These are phyloP conservation scores for Penicillium macrosclerotiorum DNA, from an alignment of 495 filamentous ascomycete species.

Conservation along the genomic window DNA sequence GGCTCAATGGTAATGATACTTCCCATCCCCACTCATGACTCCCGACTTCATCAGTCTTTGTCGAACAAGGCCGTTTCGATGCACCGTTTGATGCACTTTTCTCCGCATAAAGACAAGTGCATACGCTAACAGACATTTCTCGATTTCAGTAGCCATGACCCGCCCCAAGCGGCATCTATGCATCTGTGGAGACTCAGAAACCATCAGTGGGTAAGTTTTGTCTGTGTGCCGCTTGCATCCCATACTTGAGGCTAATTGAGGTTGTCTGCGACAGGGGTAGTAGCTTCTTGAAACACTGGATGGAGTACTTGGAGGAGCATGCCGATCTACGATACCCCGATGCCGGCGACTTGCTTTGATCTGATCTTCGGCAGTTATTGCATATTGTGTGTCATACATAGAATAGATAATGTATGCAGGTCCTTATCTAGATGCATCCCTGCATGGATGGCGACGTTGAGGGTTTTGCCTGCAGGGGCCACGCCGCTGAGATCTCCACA, in stretches of 20 bases:
- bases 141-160: constrained; percentile 80
- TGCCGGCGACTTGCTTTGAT: constrained; percentile 51
- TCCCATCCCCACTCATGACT: no score
- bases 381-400: no score
- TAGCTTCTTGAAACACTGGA: constrained; percentile 82
- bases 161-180: constrained; percentile 86
- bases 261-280: constrained; percentile 56
- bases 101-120: no score
- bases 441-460: no score
- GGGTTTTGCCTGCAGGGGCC: no score
- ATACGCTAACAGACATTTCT: constrained; percentile 5
- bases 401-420: no score
- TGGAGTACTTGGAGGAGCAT: constrained; percentile 80
- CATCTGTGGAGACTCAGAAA: constrained; percentile 91
- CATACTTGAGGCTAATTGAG: constrained; percentile 4
- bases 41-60: no score
- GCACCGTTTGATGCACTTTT: not conserved
- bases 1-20: constrained; percentile 93
- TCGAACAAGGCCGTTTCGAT: no score
- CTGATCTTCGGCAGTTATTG: not conserved
- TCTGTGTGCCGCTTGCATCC: not conserved
- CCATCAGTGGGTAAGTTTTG: constrained; percentile 71
- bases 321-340: constrained; percentile 85
- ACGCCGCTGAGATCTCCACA: no score
- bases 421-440: no score